Evolutionary conservation across 1,284 basidiomycete genomes (phyloP).

Genomic region (Ceratobasidium papillatum): DNA sequence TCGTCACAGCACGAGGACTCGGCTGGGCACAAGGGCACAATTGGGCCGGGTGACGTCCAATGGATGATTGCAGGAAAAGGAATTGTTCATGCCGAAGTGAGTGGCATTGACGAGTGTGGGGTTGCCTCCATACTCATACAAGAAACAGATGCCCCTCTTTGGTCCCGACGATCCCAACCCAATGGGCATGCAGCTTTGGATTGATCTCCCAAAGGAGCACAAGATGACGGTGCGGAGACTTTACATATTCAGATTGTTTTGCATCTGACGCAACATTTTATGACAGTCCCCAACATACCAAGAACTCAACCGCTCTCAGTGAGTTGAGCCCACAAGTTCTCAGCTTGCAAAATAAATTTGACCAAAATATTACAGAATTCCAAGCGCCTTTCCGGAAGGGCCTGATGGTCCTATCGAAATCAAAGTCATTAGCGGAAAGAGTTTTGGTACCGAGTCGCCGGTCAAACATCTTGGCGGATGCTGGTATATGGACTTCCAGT

Average conservation of each 20-base stretch:
- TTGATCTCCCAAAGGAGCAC: constrained; percentile 87
- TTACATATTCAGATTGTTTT: background rate
- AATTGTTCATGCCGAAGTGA: constrained; percentile 72
- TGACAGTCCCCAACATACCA: constrained; percentile 76
- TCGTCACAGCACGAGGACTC: constrained; percentile 92
- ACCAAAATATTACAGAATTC: constrained; percentile 61
- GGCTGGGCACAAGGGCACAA: constrained; percentile 75
- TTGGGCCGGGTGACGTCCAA: constrained; percentile 87
- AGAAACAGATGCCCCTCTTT: constrained; percentile 77
- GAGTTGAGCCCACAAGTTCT: constrained; percentile 48
- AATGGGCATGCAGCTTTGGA: constrained; percentile 90
- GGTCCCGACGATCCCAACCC: constrained; percentile 72
- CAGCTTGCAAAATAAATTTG: background rate
- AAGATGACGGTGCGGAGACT: constrained; percentile 78
- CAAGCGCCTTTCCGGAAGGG: constrained; percentile 75
- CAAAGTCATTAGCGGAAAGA: constrained; percentile 89
- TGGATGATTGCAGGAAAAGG: constrained; percentile 90
- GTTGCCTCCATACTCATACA: background rate
- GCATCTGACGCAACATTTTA: background rate
- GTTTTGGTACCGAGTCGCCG: constrained; percentile 85
- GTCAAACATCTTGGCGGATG: constrained; percentile 91
- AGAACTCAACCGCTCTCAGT: constrained; percentile 73
- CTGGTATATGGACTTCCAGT: constrained; percentile 88
- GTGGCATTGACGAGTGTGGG: background rate
- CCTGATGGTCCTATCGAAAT: constrained; percentile 74